Percentiles rank a stretch among this genome's conserved stretches.
phyloP scores from a whole-genome alignment of 2,329 filamentous ascomycete species.

The Colletotrichum orbiculare region DNA sequence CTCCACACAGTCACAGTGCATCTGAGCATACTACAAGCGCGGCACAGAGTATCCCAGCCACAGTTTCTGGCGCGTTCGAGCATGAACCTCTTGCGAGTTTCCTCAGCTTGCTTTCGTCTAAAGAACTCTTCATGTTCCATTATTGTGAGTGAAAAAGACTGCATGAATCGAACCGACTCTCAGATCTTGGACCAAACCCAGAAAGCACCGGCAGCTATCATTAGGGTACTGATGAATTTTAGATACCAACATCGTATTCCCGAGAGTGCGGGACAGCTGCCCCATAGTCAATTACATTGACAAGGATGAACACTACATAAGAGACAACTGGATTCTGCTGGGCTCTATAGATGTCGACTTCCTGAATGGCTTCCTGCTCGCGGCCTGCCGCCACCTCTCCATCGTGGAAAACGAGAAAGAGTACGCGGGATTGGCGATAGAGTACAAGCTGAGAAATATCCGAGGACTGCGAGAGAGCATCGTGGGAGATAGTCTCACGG shows the following conservation, averaged over 20 bases:
- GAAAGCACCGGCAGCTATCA: too few species aligned
- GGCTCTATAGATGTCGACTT: not conserved
- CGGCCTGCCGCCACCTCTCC: not conserved
- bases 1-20: not conserved
- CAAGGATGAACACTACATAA: not conserved
- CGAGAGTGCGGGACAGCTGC: not conserved
- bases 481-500: not conserved
- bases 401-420: not conserved
- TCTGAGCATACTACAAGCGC: not conserved
- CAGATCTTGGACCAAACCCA: not conserved
- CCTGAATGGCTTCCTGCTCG: not conserved
- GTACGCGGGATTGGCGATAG: not conserved
- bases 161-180: rapidly evolving
- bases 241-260: not conserved
- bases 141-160: not conserved
- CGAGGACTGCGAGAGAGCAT: not conserved
- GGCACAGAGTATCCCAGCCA: not conserved
- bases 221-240: too few species aligned
- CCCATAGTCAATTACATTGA: not conserved
- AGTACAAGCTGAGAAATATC: not conserved
- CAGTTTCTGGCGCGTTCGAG: slow-evolving; percentile 2
- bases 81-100: slow-evolving; percentile 25
- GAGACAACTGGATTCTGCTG: not conserved
- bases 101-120: not conserved
- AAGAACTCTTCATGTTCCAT: slow-evolving; percentile 14